Evolutionary conservation across 139 green algal species (phyloP), one percentile per base, ranked within the genome.

Genomic region (Marvania coccoides): DNA sequence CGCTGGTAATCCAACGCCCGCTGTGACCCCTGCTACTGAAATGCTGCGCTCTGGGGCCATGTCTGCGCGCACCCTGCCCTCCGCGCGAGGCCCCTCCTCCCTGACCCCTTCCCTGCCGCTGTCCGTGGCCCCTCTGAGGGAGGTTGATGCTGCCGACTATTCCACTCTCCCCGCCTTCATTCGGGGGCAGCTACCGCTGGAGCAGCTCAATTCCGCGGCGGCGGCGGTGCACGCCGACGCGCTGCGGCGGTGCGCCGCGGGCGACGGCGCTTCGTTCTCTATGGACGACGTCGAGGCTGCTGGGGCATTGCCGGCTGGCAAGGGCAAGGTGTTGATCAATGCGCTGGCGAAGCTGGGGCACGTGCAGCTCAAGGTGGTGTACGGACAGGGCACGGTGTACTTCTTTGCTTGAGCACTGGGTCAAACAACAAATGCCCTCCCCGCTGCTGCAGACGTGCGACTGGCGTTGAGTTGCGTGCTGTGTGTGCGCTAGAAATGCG

Each of bases 271-370:
- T 28, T 28, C 48, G 3, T 77, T 77, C 9, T 59, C 40, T 4
- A 47, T 73, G 42, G 46, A 58, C 34, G 71, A 77, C 54, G 24
- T 77, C 26, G 71, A 73, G 31, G 30, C 19, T 13, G 6, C 15
- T 35, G 5, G 53, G 58, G 35, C 15, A 5, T 28, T 54, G 40
- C 39, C 63, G 45, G 61, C 35, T 0, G 70, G 37, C 36, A 77
- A 77, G 53, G 28, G 34, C 55, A 77, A 77, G 34, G 63, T 67
- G 34, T 47, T 71, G 13, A 13, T 71, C 36, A 71, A 70, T 61
- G 48, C 42, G 36, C 38, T 77, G 40, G 63, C 63, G 26, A 77
- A 77, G 65, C 63, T 77, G 15, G 71, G 56, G 47, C 36, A 54
- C 10, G 65, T 59, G 39, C 54, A 73, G 29, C 64, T 77, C 24